phyloP scores from a whole-genome alignment of 148 eudicot genomes.

The Diospyros lotus region DNA sequence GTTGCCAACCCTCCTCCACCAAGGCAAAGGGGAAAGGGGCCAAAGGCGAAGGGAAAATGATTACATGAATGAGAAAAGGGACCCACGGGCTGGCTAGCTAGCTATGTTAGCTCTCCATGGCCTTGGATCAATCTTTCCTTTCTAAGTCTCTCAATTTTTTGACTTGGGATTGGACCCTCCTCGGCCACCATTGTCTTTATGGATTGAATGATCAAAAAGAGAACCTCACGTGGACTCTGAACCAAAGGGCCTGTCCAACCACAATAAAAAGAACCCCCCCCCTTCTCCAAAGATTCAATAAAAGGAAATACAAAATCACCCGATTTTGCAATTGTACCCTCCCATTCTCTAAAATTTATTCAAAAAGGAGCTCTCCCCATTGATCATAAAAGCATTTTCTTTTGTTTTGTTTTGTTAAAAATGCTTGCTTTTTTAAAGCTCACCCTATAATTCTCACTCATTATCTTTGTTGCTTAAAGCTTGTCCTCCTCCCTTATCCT shows the following conservation, averaged over 20 bases:
- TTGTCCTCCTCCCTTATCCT: slow-evolving; percentile 42
- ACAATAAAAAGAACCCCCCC: slow-evolving; percentile 26
- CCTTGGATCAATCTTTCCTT: slow-evolving; percentile 6
- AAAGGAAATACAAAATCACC: background rate
- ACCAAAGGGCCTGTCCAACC: slow-evolving; percentile 52
- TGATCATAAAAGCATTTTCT: slow-evolving; percentile 21
- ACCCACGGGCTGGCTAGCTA: background rate
- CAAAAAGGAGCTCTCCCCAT: slow-evolving; percentile 4
- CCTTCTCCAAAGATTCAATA: background rate
- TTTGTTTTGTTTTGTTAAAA: slow-evolving; percentile 16
- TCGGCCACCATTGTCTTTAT: slow-evolving; percentile 47
- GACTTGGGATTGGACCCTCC: slow-evolving; percentile 22
- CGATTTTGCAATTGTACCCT: background rate
- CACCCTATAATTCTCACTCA: slow-evolving; percentile 82
- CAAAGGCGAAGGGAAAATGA: slow-evolving; percentile 17
- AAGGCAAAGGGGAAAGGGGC: slow-evolving; percentile 10
- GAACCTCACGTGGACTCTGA: slow-evolving; percentile 86
- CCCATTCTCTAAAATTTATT: slow-evolving; percentile 13
- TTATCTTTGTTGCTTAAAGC: slow-evolving; percentile 70
- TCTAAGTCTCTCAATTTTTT: slow-evolving; percentile 16
- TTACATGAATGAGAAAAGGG: slow-evolving; percentile 21
- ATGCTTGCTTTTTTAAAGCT: slow-evolving; percentile 52
- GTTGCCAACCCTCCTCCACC: slow-evolving; percentile 16
- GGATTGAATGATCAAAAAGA: slow-evolving; percentile 58
- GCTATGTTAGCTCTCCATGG: background rate